phyloP scores from a whole-genome alignment of 306 rosid genomes.

The Senna tora region DNA sequence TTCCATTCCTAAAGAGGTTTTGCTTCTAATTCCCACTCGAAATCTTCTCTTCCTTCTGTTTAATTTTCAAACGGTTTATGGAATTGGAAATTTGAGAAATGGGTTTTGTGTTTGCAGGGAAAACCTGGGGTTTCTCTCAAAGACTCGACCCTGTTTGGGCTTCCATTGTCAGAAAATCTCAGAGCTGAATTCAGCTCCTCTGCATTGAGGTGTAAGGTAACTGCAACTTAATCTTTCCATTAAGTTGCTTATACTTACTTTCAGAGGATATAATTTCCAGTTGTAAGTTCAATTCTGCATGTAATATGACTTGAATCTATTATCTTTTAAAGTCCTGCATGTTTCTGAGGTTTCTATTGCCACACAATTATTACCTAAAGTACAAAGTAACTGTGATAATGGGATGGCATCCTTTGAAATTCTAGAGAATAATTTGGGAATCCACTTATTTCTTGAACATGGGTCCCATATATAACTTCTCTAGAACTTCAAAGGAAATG shows the following conservation, averaged over 20 bases:
- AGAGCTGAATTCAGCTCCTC: constrained; percentile 73
- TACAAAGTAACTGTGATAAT: too few species aligned
- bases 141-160: constrained; percentile 82
- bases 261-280: neutral
- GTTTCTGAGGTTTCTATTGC: too few species aligned
- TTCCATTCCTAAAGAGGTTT: constrained; percentile 51
- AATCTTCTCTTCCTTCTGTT: neutral
- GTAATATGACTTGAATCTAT: too few species aligned
- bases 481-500: neutral
- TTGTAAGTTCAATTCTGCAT: neutral
- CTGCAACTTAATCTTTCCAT: neutral
- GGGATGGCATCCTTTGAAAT: neutral
- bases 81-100: constrained; percentile 32
- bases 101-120: constrained; percentile 56
- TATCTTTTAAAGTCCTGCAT: too few species aligned
- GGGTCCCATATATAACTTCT: neutral
- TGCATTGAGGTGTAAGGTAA: constrained; percentile 82
- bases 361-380: too few species aligned
- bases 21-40: constrained; percentile 3
- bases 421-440: neutral
- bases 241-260: constrained; percentile 9
- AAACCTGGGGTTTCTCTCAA: constrained; percentile 60
- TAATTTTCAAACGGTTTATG: constrained; percentile 1
- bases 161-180: constrained; percentile 67
- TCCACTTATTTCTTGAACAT: neutral